Percentiles rank a stretch among this genome's conserved stretches.
These are phyloP conservation scores for Amanita subjunquillea DNA, from an alignment of 768 basidiomycete species.

Conservation along the genomic window DNA sequence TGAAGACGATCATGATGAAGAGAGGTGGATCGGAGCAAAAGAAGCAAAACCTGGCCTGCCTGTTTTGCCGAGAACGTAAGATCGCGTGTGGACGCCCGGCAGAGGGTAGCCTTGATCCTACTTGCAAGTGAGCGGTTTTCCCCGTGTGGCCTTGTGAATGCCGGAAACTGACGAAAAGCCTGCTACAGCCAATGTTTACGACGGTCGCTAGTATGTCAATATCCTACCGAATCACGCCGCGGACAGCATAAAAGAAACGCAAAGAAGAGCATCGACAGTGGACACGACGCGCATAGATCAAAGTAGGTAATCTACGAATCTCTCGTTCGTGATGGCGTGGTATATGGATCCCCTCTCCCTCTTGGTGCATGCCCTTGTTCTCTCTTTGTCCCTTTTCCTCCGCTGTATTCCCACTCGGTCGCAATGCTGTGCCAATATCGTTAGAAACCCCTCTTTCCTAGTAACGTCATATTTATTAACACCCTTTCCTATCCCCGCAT, in stretches of 20 bases:
- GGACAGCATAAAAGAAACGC: slow-evolving; percentile 6
- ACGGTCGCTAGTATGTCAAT: slow-evolving; percentile 38
- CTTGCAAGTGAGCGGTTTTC: slow-evolving; percentile 36
- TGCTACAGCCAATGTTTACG: slow-evolving; percentile 37
- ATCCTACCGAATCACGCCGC: slow-evolving; percentile 30
- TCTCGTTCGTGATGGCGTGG: neutral
- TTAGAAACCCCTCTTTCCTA: neutral
- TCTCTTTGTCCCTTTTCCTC: neutral
- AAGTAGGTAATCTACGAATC: neutral
- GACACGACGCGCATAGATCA: neutral
- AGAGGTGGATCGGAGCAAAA: slow-evolving; percentile 11
- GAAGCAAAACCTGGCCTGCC: slow-evolving; percentile 23
- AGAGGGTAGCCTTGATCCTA: slow-evolving; percentile 28
- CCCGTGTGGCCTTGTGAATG: neutral
- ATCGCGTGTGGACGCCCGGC: slow-evolving; percentile 28
- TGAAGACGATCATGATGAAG: slow-evolving; percentile 8
- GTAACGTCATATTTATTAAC: neutral
- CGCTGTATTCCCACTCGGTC: neutral
- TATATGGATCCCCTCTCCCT: neutral
- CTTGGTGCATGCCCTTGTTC: neutral
- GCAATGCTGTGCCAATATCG: neutral
- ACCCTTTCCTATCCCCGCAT: neutral
- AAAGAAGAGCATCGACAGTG: slow-evolving; percentile 1
- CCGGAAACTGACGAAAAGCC: neutral
- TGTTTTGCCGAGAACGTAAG: slow-evolving; percentile 32